Conservation (phyloP, 345 rosid genomes). For the Dipteronia sinensis region DNA sequence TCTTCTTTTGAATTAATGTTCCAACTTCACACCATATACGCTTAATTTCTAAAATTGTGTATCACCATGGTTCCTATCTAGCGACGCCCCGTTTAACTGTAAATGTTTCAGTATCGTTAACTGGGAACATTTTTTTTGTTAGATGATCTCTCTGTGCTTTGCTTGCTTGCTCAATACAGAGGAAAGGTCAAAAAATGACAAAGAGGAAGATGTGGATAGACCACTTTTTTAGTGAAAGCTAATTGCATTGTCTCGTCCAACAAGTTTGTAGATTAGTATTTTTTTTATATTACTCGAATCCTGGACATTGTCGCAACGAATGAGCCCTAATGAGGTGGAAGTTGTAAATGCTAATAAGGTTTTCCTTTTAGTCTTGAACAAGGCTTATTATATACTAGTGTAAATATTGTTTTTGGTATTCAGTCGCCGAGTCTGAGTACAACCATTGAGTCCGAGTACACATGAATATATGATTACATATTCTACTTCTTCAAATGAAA, state of each 20-base stretch:
- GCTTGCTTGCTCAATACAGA: conserved; percentile 41
- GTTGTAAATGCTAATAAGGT: no score
- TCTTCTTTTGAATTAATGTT: not conserved
- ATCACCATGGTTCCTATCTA: conserved; percentile 54
- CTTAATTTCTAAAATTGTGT: not conserved
- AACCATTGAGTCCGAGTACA: no score
- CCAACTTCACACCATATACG: not conserved
- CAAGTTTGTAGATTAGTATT: not conserved
- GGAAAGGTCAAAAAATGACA: conserved; percentile 8
- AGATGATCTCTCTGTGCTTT: conserved; percentile 39
- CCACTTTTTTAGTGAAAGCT: conserved; percentile 33
- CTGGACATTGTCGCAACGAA: no score
- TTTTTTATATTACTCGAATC: no score
- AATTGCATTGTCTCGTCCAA: not conserved
- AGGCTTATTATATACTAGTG: no score
- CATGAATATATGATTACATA: no score
- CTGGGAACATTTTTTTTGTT: not conserved
- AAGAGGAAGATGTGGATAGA: conserved; percentile 36
- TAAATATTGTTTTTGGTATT: no score
- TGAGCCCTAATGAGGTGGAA: no score
- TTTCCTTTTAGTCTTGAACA: no score
- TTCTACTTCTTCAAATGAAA: no score
- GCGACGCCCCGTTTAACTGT: conserved; percentile 52
- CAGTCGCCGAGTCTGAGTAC: no score
- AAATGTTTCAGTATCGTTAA: conserved; percentile 51